phyloP scores from a whole-genome alignment of 805 yeast genomes.

The Lipomyces kockii region DNA sequence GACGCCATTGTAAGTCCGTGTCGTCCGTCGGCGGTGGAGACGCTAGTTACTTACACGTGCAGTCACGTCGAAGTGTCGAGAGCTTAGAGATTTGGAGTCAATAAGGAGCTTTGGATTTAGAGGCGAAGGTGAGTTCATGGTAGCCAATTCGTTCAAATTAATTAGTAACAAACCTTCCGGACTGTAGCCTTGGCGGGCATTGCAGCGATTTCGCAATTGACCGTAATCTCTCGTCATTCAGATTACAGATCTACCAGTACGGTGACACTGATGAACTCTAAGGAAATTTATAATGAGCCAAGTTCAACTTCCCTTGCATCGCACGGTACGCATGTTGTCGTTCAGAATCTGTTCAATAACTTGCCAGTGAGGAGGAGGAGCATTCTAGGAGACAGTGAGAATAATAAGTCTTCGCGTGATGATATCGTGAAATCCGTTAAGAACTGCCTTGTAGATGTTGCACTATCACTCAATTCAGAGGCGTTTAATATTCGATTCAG shows the following conservation, averaged over 20 bases:
- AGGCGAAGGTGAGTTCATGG: conserved; percentile 31
- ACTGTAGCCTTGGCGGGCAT: conserved; percentile 53
- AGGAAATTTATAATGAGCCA: conserved; percentile 13
- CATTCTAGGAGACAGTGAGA: conserved; percentile 4
- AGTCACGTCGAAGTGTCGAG: conserved; percentile 53
- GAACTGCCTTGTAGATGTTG: conserved; percentile 14
- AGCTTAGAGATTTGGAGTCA: conserved; percentile 43
- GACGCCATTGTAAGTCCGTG: conserved; percentile 40
- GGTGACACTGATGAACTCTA: conserved; percentile 25
- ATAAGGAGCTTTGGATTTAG: conserved; percentile 33
- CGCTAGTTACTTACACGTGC: neutral
- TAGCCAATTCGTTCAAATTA: neutral
- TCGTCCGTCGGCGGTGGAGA: neutral
- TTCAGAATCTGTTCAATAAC: conserved; percentile 37
- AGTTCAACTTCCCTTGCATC: neutral
- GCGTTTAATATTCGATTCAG: conserved; percentile 6
- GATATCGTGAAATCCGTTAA: conserved; percentile 7
- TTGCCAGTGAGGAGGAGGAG: conserved; percentile 40
- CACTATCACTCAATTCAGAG: conserved; percentile 6
- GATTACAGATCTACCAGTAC: conserved; percentile 31
- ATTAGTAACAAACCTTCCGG: neutral
- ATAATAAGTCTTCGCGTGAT: neutral
- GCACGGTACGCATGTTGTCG: conserved; percentile 38
- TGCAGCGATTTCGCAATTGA: conserved; percentile 47
- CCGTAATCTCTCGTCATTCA: conserved; percentile 51